A percentile compares a stretch with the other conserved stretches of the same genome.
Conservation (phyloP, 768 basidiomycete genomes). For the Lactarius sanguifluus region DNA sequence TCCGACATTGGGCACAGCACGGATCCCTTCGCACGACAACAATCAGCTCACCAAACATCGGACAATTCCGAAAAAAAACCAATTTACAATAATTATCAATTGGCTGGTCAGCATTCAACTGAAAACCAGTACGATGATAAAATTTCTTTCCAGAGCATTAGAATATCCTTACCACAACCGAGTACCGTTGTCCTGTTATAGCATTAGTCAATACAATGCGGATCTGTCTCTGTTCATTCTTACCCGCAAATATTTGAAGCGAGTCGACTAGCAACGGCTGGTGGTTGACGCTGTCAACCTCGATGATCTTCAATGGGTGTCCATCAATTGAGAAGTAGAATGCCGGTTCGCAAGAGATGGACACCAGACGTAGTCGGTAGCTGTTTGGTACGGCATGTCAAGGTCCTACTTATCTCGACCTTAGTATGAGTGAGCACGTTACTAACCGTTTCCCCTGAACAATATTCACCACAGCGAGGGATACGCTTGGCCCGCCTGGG, state of each 20-base stretch:
- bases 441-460: slow-evolving; percentile 13
- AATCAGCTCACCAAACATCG: background rate
- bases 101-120: slow-evolving; percentile 4
- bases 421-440: no score
- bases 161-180: slow-evolving; percentile 6
- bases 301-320: slow-evolving; percentile 28
- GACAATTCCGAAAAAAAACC: background rate
- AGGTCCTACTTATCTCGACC: background rate
- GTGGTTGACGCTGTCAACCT: slow-evolving; percentile 26
- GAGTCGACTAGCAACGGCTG: slow-evolving; percentile 23
- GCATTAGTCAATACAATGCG: background rate
- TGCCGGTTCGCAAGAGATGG: slow-evolving; percentile 18
- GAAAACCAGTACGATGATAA: background rate
- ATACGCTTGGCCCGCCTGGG: slow-evolving; percentile 11
- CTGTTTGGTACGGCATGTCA: background rate
- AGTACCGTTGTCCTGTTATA: slow-evolving; percentile 26
- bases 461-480: slow-evolving; percentile 26
- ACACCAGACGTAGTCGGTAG: slow-evolving; percentile 19
- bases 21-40: background rate
- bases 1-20: background rate
- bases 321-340: slow-evolving; percentile 26
- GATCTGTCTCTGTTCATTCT: background rate
- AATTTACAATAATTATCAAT: slow-evolving; percentile 3
- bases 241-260: slow-evolving; percentile 21
- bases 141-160: background rate